phyloP scores from a whole-genome alignment of 805 yeast species.

The Myxozyma neglecta region DNA sequence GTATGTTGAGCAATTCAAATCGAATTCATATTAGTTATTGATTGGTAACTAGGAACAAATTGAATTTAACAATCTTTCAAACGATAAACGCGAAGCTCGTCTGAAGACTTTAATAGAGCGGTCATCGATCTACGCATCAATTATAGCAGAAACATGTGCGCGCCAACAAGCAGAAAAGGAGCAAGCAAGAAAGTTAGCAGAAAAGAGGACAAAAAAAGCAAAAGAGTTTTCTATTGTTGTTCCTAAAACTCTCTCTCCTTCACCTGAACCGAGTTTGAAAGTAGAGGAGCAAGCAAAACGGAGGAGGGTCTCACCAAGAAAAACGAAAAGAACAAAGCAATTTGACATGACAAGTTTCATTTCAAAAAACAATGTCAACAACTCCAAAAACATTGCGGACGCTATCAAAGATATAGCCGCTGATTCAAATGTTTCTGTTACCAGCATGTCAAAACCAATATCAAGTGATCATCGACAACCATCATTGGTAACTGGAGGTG shows the following conservation, averaged over 20 bases:
- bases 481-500: constrained; percentile 53
- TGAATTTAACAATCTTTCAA: constrained; percentile 46
- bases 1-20: background rate
- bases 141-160: constrained; percentile 72
- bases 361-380: background rate
- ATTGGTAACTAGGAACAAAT: constrained; percentile 14
- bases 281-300: background rate
- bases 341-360: background rate
- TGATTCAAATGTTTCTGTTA: background rate
- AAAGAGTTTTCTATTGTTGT: background rate
- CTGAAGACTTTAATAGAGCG: constrained; percentile 76
- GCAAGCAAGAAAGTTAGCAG: background rate
- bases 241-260: background rate
- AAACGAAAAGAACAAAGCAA: background rate
- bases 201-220: background rate
- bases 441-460: background rate
- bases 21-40: background rate
- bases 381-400: background rate
- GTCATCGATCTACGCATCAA: constrained; percentile 82
- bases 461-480: constrained; percentile 48
- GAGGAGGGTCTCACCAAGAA: background rate
- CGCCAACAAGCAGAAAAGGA: constrained; percentile 25
- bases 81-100: constrained; percentile 61
- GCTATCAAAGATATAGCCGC: background rate
- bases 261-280: background rate